These are phyloP conservation scores for Salvia hispanica DNA, from an alignment of 257 asterid species.

Conservation along the genomic window DNA sequence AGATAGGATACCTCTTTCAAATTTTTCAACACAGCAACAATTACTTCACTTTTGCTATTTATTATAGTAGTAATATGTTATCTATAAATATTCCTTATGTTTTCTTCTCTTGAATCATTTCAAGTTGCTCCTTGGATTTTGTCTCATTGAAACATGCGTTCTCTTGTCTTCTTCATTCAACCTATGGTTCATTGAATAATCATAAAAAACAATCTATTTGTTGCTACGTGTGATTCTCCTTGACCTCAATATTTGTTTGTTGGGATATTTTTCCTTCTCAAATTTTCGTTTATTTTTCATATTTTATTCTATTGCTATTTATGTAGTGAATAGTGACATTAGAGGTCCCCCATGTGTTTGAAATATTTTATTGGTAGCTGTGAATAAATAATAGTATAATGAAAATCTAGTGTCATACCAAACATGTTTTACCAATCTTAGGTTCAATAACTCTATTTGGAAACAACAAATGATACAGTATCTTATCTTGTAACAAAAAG, in stretches of 20 bases:
- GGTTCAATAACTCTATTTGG: too few relatives aligned
- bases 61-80: constrained; percentile 28
- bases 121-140: constrained; percentile 36
- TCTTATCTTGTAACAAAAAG: too few relatives aligned
- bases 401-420: too few relatives aligned
- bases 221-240: constrained; percentile 8
- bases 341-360: background rate
- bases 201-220: constrained; percentile 4
- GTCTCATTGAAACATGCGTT: constrained; percentile 35
- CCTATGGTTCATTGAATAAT: constrained; percentile 6
- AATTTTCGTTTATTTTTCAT: background rate
- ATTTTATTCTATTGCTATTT: background rate
- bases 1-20: constrained; percentile 25
- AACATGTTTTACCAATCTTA: background rate
- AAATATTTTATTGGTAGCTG: background rate
- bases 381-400: too few relatives aligned
- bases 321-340: background rate
- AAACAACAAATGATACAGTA: too few relatives aligned
- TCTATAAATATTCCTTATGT: constrained; percentile 33
- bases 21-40: constrained; percentile 42
- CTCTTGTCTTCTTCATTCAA: constrained; percentile 7
- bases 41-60: constrained; percentile 42
- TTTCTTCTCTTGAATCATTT: constrained; percentile 49
- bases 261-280: background rate
- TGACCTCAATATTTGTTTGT: background rate